A percentile compares a stretch with the other conserved stretches of the same genome.
Evolutionary conservation across 2,329 filamentous ascomycete species (phyloP).

Genomic region (Colletotrichum tropicale): DNA sequence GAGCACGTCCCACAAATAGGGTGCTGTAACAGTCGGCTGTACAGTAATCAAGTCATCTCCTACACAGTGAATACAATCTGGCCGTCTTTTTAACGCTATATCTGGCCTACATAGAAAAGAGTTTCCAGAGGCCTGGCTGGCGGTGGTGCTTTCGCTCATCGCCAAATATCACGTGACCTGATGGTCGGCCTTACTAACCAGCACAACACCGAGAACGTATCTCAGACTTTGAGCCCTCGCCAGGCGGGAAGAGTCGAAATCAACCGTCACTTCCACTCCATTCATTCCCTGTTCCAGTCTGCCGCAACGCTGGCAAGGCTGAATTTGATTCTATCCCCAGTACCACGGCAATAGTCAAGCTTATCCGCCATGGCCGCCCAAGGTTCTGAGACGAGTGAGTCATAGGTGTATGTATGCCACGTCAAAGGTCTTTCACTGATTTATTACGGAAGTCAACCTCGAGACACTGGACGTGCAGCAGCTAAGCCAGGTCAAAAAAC

Average conservation of each 20-base stretch:
- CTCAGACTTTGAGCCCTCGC: not conserved
- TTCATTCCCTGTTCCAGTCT: not conserved
- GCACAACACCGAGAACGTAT: not conserved
- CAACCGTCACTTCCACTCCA: not conserved
- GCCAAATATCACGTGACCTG: not conserved
- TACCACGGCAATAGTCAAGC: not conserved
- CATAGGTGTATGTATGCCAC: not conserved
- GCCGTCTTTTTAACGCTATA: not conserved
- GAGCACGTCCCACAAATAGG: not conserved
- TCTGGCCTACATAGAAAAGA: not conserved
- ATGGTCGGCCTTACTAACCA: not conserved
- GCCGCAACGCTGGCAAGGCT: not conserved
- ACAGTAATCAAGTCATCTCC: not conserved
- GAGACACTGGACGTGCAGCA: conserved; percentile 82
- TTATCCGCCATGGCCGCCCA: conserved; percentile 10
- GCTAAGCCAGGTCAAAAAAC: conserved; percentile 90
- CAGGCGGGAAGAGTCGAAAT: not conserved
- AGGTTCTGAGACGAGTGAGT: conserved; percentile 15
- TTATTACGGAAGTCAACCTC: conserved; percentile 57
- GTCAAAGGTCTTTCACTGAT: not conserved
- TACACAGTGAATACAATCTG: not conserved
- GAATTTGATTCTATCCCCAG: not conserved
- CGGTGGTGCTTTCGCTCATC: not conserved
- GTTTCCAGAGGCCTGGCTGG: not conserved
- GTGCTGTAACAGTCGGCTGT: not conserved